These are phyloP conservation scores for Furcasterigmium furcatum DNA, from an alignment of 2,329 filamentous ascomycete species.

Conservation along the genomic window DNA sequence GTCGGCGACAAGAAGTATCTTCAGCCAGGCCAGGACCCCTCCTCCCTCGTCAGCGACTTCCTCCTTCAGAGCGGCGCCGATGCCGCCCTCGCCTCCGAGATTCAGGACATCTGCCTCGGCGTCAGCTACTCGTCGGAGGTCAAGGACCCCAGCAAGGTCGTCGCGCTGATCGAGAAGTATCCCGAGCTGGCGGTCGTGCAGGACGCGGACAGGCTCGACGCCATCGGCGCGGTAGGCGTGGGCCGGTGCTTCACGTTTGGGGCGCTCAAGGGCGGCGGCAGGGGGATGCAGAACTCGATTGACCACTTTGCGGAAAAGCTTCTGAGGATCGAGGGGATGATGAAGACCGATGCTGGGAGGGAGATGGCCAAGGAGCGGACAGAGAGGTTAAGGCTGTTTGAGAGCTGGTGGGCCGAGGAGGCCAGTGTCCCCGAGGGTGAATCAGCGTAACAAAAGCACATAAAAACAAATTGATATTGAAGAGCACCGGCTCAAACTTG, in stretches of 20 bases:
- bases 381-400: conserved; percentile 47
- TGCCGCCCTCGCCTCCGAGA: conserved; percentile 54
- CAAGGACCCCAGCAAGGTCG: conserved; percentile 58
- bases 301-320: conserved; percentile 78
- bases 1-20: conserved; percentile 85
- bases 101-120: conserved; percentile 70
- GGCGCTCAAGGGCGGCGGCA: conserved; percentile 56
- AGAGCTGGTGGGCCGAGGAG: conserved; percentile 58
- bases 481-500: too few relatives aligned
- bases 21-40: conserved; percentile 49
- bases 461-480: not conserved
- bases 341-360: conserved; percentile 58
- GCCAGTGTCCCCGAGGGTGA: not conserved
- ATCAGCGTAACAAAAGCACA: not conserved
- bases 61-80: conserved; percentile 56
- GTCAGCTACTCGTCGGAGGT: conserved; percentile 78
- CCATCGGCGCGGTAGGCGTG: conserved; percentile 82
- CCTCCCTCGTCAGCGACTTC: conserved; percentile 52
- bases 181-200: conserved; percentile 84
- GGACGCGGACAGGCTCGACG: conserved; percentile 90
- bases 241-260: conserved; percentile 75
- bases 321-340: conserved; percentile 59
- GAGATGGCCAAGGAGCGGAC: conserved; percentile 51
- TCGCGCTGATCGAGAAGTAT: conserved; percentile 56
- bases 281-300: conserved; percentile 58